These are phyloP conservation scores for Xylariaceae sp. DNA, from an alignment of 2,329 filamentous ascomycete species.

Conservation along the genomic window DNA sequence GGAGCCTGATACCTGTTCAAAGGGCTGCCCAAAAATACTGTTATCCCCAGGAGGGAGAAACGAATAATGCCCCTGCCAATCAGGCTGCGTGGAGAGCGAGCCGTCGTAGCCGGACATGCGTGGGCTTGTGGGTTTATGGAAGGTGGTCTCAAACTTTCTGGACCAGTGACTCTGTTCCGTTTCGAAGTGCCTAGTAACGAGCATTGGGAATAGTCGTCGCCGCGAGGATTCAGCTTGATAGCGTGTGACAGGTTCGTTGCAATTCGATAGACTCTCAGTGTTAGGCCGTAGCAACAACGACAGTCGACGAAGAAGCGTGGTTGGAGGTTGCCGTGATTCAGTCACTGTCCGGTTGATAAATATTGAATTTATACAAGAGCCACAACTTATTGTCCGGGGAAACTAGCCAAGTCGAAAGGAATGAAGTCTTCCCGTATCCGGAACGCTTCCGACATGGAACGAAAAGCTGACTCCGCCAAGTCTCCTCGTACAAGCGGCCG, in stretches of 20 bases:
- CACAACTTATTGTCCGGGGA: slow-evolving; percentile 1
- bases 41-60: slow-evolving; percentile 44
- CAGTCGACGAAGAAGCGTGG: neutral
- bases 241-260: slow-evolving; percentile 15
- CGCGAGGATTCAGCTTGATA: slow-evolving; percentile 14
- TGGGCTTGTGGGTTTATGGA: slow-evolving; percentile 42
- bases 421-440: neutral
- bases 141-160: slow-evolving; percentile 46
- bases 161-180: slow-evolving; percentile 52
- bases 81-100: slow-evolving; percentile 48
- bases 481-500: neutral
- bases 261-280: slow-evolving; percentile 1
- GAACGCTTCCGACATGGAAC: neutral
- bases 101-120: slow-evolving; percentile 56
- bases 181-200: slow-evolving; percentile 50
- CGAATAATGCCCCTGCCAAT: slow-evolving; percentile 53
- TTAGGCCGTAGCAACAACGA: slow-evolving; percentile 5
- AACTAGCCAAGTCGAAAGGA: slow-evolving; percentile 2
- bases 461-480: slow-evolving; percentile 1
- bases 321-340: neutral
- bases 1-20: slow-evolving; percentile 37
- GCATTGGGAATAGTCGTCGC: slow-evolving; percentile 43
- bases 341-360: neutral
- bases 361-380: neutral
- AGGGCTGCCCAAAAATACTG: slow-evolving; percentile 42